Conservation (phyloP, 208 protist species). For the Wallacemonas rigidus region DNA sequence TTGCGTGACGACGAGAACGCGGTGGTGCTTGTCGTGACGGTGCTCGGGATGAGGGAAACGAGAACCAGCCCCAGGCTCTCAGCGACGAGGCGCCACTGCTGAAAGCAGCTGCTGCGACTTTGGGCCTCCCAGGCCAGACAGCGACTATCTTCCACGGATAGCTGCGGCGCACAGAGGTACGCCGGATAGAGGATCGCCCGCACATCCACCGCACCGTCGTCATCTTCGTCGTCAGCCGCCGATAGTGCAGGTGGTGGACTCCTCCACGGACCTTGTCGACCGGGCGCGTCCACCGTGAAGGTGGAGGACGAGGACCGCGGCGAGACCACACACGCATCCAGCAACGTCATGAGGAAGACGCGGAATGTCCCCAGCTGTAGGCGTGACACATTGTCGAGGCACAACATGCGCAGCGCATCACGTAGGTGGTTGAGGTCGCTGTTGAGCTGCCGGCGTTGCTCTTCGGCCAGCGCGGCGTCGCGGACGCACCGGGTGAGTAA, state of each 20-base stretch:
- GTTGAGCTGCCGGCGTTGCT: slow-evolving; percentile 39
- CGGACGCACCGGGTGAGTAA: slow-evolving; percentile 33
- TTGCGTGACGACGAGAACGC: not conserved
- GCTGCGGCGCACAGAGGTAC: not conserved
- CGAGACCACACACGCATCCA: slow-evolving; percentile 20
- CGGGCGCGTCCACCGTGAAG: no score
- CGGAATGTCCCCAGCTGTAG: slow-evolving; percentile 30
- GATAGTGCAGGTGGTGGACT: slow-evolving; percentile 16
- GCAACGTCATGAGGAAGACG: slow-evolving; percentile 39
- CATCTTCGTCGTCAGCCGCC: slow-evolving; percentile 26
- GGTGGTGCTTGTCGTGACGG: slow-evolving; percentile 20
- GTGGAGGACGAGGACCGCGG: no score
- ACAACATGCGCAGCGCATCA: slow-evolving; percentile 59
- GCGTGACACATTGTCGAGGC: slow-evolving; percentile 41
- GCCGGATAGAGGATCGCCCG: slow-evolving; percentile 3
- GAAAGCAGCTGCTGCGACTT: slow-evolving; percentile 15
- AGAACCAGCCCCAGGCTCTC: slow-evolving; percentile 16
- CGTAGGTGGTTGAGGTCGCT: slow-evolving; percentile 52
- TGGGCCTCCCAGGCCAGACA: slow-evolving; percentile 14
- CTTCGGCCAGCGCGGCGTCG: slow-evolving; percentile 31
- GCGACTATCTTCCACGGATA: not conserved
- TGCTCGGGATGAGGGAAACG: slow-evolving; percentile 25
- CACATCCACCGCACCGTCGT: slow-evolving; percentile 20
- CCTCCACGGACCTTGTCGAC: not conserved
- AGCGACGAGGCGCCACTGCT: slow-evolving; percentile 14